Evolutionary conservation across 73 alveolate genomes (phyloP).

Genomic region (Blepharisma stoltei): DNA sequence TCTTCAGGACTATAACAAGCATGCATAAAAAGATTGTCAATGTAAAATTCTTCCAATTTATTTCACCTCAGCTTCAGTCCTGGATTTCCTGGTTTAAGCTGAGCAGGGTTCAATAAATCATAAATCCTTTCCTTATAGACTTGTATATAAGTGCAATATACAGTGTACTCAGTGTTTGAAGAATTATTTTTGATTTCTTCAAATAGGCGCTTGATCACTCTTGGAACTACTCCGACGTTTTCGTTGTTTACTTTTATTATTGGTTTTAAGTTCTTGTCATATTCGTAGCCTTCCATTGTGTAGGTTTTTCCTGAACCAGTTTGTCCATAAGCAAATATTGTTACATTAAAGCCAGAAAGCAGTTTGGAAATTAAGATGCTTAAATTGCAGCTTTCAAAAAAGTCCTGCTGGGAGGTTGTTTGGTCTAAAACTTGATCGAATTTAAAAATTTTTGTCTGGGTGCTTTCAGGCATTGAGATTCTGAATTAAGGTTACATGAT

Average conservation of each 20-base stretch:
- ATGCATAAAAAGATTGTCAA: constrained; percentile 92
- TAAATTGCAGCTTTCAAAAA: constrained; percentile 52
- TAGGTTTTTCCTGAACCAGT: constrained; percentile 97
- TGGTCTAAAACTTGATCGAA: constrained; percentile 74
- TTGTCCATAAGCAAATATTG: constrained; percentile 92
- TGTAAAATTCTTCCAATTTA: constrained; percentile 90
- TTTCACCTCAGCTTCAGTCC: constrained; percentile 85
- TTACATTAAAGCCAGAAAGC: constrained; percentile 88
- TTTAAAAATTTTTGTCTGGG: constrained; percentile 51
- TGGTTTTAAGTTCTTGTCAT: constrained; percentile 27
- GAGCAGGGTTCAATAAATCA: constrained; percentile 33
- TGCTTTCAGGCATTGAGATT: constrained; percentile 1
- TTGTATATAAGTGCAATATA: constrained; percentile 63
- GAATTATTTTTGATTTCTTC: constrained; percentile 40
- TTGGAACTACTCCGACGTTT: constrained; percentile 51
- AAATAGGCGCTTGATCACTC: constrained; percentile 61
- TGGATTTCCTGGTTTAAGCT: constrained; percentile 35
- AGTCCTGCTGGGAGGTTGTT: constrained; percentile 58
- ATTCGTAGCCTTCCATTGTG: constrained; percentile 90
- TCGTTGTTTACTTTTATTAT: background rate
- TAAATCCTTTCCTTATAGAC: constrained; percentile 85
- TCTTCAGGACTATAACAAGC: constrained; percentile 90
- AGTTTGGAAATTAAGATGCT: constrained; percentile 61
- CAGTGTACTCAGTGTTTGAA: constrained; percentile 43
- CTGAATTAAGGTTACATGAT: constrained; percentile 23